phyloP scores from a whole-genome alignment of 139 green algal species.

The Micractinium sp. region DNA sequence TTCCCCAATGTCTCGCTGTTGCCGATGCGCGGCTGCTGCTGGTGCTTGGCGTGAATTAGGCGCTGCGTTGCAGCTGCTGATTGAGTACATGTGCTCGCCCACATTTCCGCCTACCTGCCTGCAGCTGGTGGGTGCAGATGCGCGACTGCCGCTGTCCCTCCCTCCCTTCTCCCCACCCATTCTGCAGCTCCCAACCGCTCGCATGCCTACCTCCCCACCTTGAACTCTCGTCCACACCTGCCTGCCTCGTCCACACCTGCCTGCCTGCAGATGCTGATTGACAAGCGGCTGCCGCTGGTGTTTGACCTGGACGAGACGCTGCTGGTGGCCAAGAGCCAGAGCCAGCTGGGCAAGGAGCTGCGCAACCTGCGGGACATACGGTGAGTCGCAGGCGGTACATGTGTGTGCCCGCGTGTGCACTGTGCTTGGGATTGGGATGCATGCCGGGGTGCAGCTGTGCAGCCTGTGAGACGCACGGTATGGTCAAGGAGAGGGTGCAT shows the following conservation, averaged over 20 bases:
- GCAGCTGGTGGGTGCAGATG: neutral
- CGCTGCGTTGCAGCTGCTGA: neutral
- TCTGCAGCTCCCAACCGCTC: neutral
- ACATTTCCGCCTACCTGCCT: neutral
- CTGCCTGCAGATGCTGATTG: conserved; percentile 53
- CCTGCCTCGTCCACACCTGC: neutral
- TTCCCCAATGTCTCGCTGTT: neutral
- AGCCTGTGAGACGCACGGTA: too few relatives aligned
- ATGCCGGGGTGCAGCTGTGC: too few relatives aligned
- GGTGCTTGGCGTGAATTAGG: neutral
- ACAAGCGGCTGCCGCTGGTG: conserved; percentile 70
- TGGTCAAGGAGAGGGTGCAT: too few relatives aligned
- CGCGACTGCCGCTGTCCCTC: too few relatives aligned
- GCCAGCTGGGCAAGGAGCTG: conserved; percentile 56
- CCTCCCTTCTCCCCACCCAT: too few relatives aligned
- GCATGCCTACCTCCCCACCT: neutral
- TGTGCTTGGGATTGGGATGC: too few relatives aligned
- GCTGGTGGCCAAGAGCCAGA: conserved; percentile 67
- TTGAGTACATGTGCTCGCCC: neutral
- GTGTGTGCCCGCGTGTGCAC: too few relatives aligned
- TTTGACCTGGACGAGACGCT: conserved; percentile 93
- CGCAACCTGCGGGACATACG: conserved; percentile 17
- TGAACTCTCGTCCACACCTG: neutral
- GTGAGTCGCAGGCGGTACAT: neutral
- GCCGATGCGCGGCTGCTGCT: neutral